Evolutionary conservation across 768 basidiomycete genomes (phyloP).

Genomic region (Gymnopilus junonius): DNA sequence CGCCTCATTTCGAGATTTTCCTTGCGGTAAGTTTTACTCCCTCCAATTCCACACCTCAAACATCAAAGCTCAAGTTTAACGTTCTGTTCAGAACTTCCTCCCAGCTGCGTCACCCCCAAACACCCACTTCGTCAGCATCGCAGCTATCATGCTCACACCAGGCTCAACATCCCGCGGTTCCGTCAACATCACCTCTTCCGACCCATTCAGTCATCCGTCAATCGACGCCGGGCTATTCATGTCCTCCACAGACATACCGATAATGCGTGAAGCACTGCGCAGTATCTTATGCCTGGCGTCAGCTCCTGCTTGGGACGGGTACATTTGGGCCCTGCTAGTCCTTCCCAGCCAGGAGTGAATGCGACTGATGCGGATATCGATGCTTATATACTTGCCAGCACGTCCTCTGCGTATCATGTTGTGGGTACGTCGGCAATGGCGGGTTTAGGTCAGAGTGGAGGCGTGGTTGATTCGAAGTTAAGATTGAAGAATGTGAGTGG

Average conservation of each 20-base stretch:
- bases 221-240: conserved; percentile 17
- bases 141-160: conserved; percentile 17
- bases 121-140: conserved; percentile 30
- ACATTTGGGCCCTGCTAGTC: conserved; percentile 17
- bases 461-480: conserved; percentile 37
- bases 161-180: conserved; percentile 12
- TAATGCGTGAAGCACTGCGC: conserved; percentile 22
- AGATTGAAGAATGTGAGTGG: conserved; percentile 31
- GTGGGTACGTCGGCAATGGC: conserved; percentile 34
- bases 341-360: conserved; percentile 11
- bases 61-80: too few relatives aligned
- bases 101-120: conserved; percentile 17
- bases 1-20: conserved; percentile 40
- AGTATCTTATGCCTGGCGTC: conserved; percentile 12
- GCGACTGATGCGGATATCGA: conserved; percentile 26
- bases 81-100: conserved; percentile 16
- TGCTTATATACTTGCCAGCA: conserved; percentile 20
- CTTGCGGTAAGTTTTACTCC: conserved; percentile 26
- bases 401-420: conserved; percentile 30
- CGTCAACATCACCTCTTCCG: conserved; percentile 12
- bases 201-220: conserved; percentile 25
- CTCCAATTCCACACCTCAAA: background rate
- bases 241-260: conserved; percentile 9
- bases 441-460: conserved; percentile 21
- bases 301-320: conserved; percentile 21